Percentiles rank a stretch among this genome's conserved stretches.
These are phyloP conservation scores for Penicillium sp. DNA, from an alignment of 2,329 filamentous ascomycete genomes.

Conservation along the genomic window DNA sequence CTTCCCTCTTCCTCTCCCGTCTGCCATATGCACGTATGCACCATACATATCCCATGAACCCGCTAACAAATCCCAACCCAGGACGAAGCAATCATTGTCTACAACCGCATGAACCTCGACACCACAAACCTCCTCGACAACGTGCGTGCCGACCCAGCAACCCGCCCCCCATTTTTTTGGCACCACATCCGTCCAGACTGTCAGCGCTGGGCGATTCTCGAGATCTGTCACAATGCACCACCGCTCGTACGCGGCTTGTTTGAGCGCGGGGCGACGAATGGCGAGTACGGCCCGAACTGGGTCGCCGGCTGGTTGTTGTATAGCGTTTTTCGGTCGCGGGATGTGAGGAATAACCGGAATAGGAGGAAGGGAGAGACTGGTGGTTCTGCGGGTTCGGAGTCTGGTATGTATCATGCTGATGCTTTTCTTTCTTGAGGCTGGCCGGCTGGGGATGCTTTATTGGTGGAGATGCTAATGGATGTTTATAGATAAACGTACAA, in stretches of 20 bases:
- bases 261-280: conserved; percentile 41
- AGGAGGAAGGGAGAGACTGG: conserved; percentile 38
- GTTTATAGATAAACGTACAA: conserved; percentile 24
- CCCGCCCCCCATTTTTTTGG: conserved; percentile 48
- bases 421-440: not conserved
- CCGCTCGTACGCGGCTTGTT: conserved; percentile 42
- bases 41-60: not conserved
- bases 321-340: conserved; percentile 49
- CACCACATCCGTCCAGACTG: conserved; percentile 47
- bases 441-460: not conserved
- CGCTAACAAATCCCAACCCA: conserved; percentile 15
- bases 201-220: conserved; percentile 44
- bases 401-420: conserved; percentile 8
- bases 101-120: conserved; percentile 44
- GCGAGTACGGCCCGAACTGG: conserved; percentile 50
- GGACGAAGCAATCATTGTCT: conserved; percentile 48
- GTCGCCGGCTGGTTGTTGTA: conserved; percentile 50
- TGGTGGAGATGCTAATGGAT: not conserved
- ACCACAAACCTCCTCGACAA: conserved; percentile 43
- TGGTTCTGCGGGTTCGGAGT: conserved; percentile 13
- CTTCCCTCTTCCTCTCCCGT: not conserved
- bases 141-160: conserved; percentile 38
- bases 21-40: not conserved
- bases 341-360: conserved; percentile 49
- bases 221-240: conserved; percentile 44